These are phyloP conservation scores for Fagopyrum homotropicum DNA, from an alignment of 148 eudicot species.

Conservation along the genomic window DNA sequence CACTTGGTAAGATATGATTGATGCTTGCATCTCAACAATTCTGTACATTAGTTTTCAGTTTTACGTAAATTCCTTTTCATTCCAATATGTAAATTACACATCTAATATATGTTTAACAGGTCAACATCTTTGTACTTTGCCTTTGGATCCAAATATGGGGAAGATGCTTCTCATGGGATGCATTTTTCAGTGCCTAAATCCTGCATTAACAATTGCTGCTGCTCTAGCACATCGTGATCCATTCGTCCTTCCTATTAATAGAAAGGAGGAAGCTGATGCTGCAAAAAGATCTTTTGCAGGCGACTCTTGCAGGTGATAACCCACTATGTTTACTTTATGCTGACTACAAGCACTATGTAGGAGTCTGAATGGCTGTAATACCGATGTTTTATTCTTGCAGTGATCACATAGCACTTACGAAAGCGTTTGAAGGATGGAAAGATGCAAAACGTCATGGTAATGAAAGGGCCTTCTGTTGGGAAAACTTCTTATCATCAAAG, in stretches of 20 bases:
- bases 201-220: slow-evolving; percentile 87
- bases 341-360: background rate
- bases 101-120: slow-evolving; percentile 34
- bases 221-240: slow-evolving; percentile 94
- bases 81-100: background rate
- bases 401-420: slow-evolving; percentile 95
- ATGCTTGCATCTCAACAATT: slow-evolving; percentile 1
- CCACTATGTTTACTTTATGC: background rate
- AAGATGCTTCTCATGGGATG: slow-evolving; percentile 99
- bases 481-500: slow-evolving; percentile 75
- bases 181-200: slow-evolving; percentile 85
- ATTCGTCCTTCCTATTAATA: slow-evolving; percentile 83
- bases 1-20: slow-evolving; percentile 52
- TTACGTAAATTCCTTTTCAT: background rate
- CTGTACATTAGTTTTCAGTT: slow-evolving; percentile 7
- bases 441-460: slow-evolving; percentile 63
- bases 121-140: slow-evolving; percentile 73
- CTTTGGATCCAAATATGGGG: slow-evolving; percentile 89
- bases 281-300: slow-evolving; percentile 96
- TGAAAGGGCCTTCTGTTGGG: slow-evolving; percentile 80
- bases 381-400: slow-evolving; percentile 36
- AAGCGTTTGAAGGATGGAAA: slow-evolving; percentile 97
- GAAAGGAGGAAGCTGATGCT: slow-evolving; percentile 94
- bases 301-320: slow-evolving; percentile 81
- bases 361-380: background rate